Evolutionary conservation across 257 asterid species (phyloP), one percentile per base, ranked within the genome.

Genomic region (Solanum neorickii): DNA sequence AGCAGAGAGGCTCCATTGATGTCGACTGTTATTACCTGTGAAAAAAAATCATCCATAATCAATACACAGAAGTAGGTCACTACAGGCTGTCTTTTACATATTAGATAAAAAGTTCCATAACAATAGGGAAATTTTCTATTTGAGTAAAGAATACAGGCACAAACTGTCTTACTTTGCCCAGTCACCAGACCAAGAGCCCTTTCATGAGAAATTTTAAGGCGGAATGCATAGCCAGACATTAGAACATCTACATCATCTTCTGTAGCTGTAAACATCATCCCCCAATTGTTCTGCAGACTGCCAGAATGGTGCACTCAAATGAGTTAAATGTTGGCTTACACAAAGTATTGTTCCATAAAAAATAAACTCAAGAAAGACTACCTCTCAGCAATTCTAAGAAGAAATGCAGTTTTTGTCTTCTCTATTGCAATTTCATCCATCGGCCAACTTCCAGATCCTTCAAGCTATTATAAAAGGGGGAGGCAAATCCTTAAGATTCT

Each of bases 371-470:
- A 73, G 77, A 37, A 85, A 88, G 84, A 88, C 93, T 87, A 97
- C 99, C 99, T 95, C 90, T 96, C 99, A 4, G 97, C 98, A 90
- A 97, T 97, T 91, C 92, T 88, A 87, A 97, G 97, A 89, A 97
- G 99, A 91, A 97, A 97, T 2, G 98, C 98, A 46, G 97, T 91
- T 91, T 96, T 97, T 21, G 99, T 97, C 93, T 96, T 97, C 94
- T 97, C 99, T 93, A 93, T 89, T 41, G 99, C 98, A 90, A 93
- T 88, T 88, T 97, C 99, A 86, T 96, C 97, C 99, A 94, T 86
- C 14, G 98, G 99, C 99, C 99, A 97, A 89, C 93, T 95, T 49
- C 99, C 99, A 89, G 99, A 97, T 88, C 99, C 99, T 95, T 95
- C 99, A 80, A 97, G 94, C 99, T 97, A 85, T 62, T 92, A 89